A percentile compares a stretch with the other conserved stretches of the same genome.
phyloP scores from a whole-genome alignment of 129 eudicot species.

The Artemisia tridentata region DNA sequence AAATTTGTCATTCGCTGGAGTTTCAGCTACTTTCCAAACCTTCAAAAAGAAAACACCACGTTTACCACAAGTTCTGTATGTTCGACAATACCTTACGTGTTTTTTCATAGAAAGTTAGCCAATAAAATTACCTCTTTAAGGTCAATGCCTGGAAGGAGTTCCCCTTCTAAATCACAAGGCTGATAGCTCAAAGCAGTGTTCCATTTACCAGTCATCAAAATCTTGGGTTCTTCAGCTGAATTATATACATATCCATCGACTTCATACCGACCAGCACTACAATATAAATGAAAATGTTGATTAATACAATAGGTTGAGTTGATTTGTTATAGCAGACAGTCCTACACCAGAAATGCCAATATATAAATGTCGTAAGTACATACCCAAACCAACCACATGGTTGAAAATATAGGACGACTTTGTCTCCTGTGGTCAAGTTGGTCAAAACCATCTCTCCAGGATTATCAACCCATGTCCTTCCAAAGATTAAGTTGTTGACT shows the following conservation, averaged over 20 bases:
- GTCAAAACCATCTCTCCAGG: slow-evolving; percentile 92
- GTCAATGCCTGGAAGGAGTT: slow-evolving; percentile 73
- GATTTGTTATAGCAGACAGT: too few species aligned
- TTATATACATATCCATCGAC: slow-evolving; percentile 90
- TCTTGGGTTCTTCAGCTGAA: slow-evolving; percentile 80
- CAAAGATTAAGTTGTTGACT: slow-evolving; percentile 77
- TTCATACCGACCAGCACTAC: slow-evolving; percentile 70
- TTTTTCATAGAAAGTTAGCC: too few species aligned
- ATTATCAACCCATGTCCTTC: slow-evolving; percentile 93
- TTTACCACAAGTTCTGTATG: too few species aligned
- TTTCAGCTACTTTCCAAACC: too few species aligned
- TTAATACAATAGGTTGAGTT: too few species aligned
- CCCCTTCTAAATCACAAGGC: slow-evolving; percentile 89
- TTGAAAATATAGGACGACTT: slow-evolving; percentile 23
- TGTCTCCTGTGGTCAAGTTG: slow-evolving; percentile 45
- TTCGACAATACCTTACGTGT: too few species aligned
- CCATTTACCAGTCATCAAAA: slow-evolving; percentile 92
- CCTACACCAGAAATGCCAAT: too few species aligned
- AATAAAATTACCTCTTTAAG: slow-evolving; percentile 60
- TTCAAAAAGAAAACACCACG: too few species aligned
- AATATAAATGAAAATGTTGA: too few species aligned
- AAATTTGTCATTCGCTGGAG: too few species aligned
- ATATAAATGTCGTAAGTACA: neutral
- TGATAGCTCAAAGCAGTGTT: slow-evolving; percentile 77
- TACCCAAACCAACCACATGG: slow-evolving; percentile 99